These are phyloP conservation scores for Linaria vulgaris DNA, from an alignment of 257 asterid genomes.

Conservation along the genomic window DNA sequence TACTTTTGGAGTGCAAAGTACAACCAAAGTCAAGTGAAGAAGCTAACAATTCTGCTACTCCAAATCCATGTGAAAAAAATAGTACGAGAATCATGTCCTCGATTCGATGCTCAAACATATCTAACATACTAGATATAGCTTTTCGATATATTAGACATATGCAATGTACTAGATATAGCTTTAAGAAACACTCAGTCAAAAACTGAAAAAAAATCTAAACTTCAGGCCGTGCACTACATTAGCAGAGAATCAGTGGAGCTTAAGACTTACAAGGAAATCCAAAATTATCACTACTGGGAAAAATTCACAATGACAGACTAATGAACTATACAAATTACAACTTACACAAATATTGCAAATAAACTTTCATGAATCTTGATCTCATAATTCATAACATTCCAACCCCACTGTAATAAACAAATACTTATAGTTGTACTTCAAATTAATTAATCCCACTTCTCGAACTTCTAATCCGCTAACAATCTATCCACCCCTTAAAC, in stretches of 20 bases:
- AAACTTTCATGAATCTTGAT: neutral
- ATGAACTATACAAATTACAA: neutral
- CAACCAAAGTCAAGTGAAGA: too few species aligned
- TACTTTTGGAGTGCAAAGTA: too few species aligned
- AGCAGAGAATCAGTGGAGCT: neutral
- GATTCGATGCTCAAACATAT: too few species aligned
- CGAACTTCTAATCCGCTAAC: neutral
- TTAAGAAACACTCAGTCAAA: slow-evolving; percentile 7
- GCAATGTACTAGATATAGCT: neutral
- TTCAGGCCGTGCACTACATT: neutral
- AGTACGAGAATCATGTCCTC: too few species aligned
- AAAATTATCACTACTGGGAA: neutral
- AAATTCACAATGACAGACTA: neutral
- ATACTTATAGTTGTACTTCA: neutral
- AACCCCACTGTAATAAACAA: neutral
- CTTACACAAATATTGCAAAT: neutral
- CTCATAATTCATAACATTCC: neutral
- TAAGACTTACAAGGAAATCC: neutral
- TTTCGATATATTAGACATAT: too few species aligned
- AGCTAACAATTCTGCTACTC: too few species aligned
- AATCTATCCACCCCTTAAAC: neutral
- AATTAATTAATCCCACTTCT: neutral
- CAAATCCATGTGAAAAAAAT: too few species aligned
- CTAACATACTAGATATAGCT: neutral
- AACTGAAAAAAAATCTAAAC: slow-evolving; percentile 10